phyloP scores from a whole-genome alignment of 768 basidiomycete species.

The Mycena polygramma region DNA sequence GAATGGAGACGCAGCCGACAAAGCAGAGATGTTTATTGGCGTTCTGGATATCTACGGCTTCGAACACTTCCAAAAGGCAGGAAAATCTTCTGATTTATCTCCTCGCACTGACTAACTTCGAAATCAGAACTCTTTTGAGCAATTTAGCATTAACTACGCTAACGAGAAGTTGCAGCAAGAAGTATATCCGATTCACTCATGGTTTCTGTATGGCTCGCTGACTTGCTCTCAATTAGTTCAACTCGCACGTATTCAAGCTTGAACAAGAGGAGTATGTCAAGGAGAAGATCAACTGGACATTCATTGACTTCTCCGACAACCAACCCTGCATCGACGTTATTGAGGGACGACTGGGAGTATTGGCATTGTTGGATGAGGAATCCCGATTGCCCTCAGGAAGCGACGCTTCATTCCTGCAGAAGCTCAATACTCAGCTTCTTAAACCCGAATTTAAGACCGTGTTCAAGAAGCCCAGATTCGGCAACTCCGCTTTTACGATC shows the following conservation, averaged over 20 bases:
- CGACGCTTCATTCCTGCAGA: conserved; percentile 93
- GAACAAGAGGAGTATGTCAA: conserved; percentile 99
- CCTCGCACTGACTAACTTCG: conserved; percentile 13
- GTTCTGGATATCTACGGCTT: conserved; percentile 98
- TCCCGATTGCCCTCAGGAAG: conserved; percentile 95
- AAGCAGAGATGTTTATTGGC: conserved; percentile 98
- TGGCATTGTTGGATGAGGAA: conserved; percentile 96
- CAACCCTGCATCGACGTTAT: conserved; percentile 99
- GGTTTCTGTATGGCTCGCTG: conserved; percentile 17
- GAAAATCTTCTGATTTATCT: conserved; percentile 10
- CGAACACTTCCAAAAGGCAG: conserved; percentile 95
- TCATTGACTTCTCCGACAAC: conserved; percentile 99
- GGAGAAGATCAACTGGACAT: conserved; percentile 99
- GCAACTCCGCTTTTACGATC: conserved; percentile 96
- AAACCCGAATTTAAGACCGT: conserved; percentile 90
- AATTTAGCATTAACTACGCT: conserved; percentile 99
- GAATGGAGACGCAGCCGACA: conserved; percentile 88
- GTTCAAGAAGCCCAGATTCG: conserved; percentile 99
- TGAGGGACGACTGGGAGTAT: conserved; percentile 95
- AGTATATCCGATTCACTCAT: conserved; percentile 58
- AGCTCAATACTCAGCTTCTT: conserved; percentile 86
- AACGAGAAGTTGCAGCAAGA: conserved; percentile 99
- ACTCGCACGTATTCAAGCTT: conserved; percentile 98
- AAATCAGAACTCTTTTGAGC: conserved; percentile 88
- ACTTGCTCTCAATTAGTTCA: conserved; percentile 73